Percentiles rank a stretch among this genome's conserved stretches.
Evolutionary conservation across 2,329 filamentous ascomycete species (phyloP).

Genomic region (Ascomycota sp.): DNA sequence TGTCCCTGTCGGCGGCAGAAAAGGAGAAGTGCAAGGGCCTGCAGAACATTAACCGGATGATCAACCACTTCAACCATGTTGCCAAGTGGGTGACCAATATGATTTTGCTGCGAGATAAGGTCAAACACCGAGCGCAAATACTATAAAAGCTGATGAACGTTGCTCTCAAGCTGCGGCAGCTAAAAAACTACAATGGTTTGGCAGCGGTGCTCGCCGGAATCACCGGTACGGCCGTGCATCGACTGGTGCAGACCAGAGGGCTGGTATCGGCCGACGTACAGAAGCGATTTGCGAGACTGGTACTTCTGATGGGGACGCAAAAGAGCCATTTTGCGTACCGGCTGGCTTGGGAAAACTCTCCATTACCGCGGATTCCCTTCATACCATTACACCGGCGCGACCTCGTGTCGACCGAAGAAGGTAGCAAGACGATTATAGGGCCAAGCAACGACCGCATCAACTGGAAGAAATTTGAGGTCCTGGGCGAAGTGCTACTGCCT

Average conservation of each 20-base stretch:
- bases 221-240: conserved; percentile 70
- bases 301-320: conserved; percentile 80
- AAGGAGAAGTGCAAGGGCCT: conserved; percentile 60
- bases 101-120: conserved; percentile 78
- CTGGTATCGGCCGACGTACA: conserved; percentile 51
- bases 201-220: conserved; percentile 89
- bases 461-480: conserved; percentile 95
- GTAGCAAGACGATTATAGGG: conserved; percentile 74
- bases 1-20: conserved; percentile 51
- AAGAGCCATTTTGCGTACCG: conserved; percentile 90
- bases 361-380: conserved; percentile 77
- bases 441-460: conserved; percentile 59
- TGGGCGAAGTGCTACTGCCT: conserved; percentile 76
- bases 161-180: conserved; percentile 62
- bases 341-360: conserved; percentile 93
- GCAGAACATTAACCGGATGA: conserved; percentile 83
- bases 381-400: conserved; percentile 78
- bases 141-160: conserved; percentile 92
- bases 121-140: conserved; percentile 80
- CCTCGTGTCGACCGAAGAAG: conserved; percentile 78
- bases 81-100: conserved; percentile 69
- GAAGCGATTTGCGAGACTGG: conserved; percentile 73
- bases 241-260: conserved; percentile 59
- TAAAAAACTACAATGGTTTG: conserved; percentile 94
- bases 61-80: conserved; percentile 75